phyloP scores from a whole-genome alignment of 495 filamentous ascomycete species.

The Lasiosphaeriaceae sp. region DNA sequence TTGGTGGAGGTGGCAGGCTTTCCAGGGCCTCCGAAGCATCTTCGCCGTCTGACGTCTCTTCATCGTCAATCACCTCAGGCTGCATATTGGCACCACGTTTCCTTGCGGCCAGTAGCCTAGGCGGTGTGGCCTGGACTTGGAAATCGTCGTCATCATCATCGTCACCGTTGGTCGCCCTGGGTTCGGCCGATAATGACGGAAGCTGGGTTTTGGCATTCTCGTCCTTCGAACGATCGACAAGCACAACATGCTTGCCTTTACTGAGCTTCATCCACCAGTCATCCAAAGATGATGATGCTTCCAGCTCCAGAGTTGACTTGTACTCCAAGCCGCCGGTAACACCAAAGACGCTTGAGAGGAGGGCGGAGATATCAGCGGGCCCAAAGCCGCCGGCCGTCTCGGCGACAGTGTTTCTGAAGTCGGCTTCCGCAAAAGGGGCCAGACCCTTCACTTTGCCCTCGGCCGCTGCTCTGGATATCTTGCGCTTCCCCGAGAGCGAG shows the following conservation, averaged over 20 bases:
- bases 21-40: slow-evolving; percentile 20
- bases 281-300: slow-evolving; percentile 31
- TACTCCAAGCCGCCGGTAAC: slow-evolving; percentile 22
- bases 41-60: slow-evolving; percentile 36
- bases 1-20: slow-evolving; percentile 5
- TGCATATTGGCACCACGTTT: slow-evolving; percentile 9
- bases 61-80: slow-evolving; percentile 18
- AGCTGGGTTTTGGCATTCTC: slow-evolving; percentile 29
- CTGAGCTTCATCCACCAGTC: slow-evolving; percentile 50
- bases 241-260: slow-evolving; percentile 21
- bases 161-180: neutral
- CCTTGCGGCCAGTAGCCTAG: slow-evolving; percentile 20
- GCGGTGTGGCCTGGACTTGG: slow-evolving; percentile 49
- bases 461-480: slow-evolving; percentile 38
- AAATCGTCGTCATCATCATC: slow-evolving; percentile 42
- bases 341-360: slow-evolving; percentile 35
- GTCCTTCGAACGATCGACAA: slow-evolving; percentile 17
- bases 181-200: neutral
- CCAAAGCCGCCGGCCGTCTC: slow-evolving; percentile 21
- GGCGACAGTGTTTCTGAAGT: slow-evolving; percentile 40
- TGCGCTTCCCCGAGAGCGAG: slow-evolving; percentile 52
- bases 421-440: slow-evolving; percentile 44
- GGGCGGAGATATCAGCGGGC: slow-evolving; percentile 29
- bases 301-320: slow-evolving; percentile 20
- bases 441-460: slow-evolving; percentile 55